Base-by-base conservation (phyloP, 2,329 filamentous ascomycete genomes). In the Aspergillus hortae region DNA sequence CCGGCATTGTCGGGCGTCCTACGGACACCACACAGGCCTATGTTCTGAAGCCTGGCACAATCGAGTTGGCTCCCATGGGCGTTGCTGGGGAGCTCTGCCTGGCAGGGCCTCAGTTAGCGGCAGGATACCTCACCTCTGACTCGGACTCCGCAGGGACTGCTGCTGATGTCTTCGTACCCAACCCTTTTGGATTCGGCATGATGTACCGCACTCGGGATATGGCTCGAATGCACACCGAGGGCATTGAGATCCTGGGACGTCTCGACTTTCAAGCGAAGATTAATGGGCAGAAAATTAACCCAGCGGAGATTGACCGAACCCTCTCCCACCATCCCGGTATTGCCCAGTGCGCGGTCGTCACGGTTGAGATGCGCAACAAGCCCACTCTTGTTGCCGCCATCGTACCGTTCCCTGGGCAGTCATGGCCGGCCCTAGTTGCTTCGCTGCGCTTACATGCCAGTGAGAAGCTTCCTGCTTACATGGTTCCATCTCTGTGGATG, bases 261-360 rank as follows among this genome's bases (percentile, higher is more conserved):
- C 81, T 80, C 55, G 83, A 86, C 56, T 77, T 77, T 35, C 83
- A 83, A 62, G 78, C 84, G 49, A 87, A 87, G 67, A 67, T 86
- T 19, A 72, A 75, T 4, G 86, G 86, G 19, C 83, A 80, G 57
- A 72, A 83, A 44, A 78, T 84, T 43, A 85, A 83, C 67, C 74
- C 82, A 44, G 73, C 64, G 32, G 75, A 73, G 61, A 44, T 52
- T 4, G 44, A 52, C 21, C n/a, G 32, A 11, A 30, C 46, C 25
- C 27, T 51, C 5, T 36, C 27, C 21, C 35, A 43, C 12, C 30
- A 49, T 12, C 36, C 43, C 4, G 50, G 25, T 23, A 43, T 55
- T 15, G 32, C 41, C 7, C 38, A 25, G 6, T 49, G 33, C 19
- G 49, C 40, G 3, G 40, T 48, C 2, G 49, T 54, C 30, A 41